These are phyloP conservation scores for Ambispora gerdemannii DNA, from an alignment of 192 early-diverging fungal genomes.

Conservation along the genomic window DNA sequence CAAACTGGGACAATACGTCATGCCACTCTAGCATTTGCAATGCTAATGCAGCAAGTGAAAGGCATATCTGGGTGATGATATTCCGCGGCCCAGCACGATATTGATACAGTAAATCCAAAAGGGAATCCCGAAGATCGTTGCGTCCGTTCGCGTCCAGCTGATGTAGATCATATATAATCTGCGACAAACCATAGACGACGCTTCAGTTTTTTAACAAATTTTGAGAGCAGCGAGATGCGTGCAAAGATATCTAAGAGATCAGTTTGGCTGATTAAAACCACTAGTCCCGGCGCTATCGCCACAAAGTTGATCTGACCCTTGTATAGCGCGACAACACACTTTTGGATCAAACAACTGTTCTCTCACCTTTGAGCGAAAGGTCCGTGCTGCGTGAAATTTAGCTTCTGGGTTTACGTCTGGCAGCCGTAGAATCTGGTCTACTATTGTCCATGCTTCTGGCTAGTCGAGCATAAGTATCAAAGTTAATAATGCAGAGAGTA, in stretches of 20 bases:
- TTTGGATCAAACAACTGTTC: not conserved
- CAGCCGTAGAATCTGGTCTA: slow-evolving; percentile 67
- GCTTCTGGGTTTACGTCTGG: slow-evolving; percentile 39
- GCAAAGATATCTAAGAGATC: not conserved
- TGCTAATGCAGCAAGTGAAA: slow-evolving; percentile 81
- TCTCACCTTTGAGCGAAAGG: slow-evolving; percentile 77
- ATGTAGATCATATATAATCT: slow-evolving; percentile 77
- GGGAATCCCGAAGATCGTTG: slow-evolving; percentile 68
- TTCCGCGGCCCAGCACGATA: slow-evolving; percentile 56
- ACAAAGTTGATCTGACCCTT: not conserved
- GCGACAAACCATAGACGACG: slow-evolving; percentile 3
- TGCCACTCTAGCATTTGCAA: slow-evolving; percentile 79
- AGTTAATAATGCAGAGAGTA: slow-evolving; percentile 13
- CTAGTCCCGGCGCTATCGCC: not conserved
- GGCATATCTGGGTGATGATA: slow-evolving; percentile 76
- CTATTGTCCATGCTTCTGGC: slow-evolving; percentile 75
- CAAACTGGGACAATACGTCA: slow-evolving; percentile 73
- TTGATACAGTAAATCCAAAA: slow-evolving; percentile 65
- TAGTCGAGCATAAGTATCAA: slow-evolving; percentile 33
- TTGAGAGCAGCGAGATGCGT: not conserved
- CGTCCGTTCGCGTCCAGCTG: slow-evolving; percentile 68
- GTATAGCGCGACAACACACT: not conserved
- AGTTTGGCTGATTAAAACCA: not conserved
- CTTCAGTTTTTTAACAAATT: slow-evolving; percentile 7
- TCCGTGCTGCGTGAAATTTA: slow-evolving; percentile 84